Base-by-base conservation (phyloP, 352 stramenopile genomes). In the Globisporangium emineosum region DNA sequence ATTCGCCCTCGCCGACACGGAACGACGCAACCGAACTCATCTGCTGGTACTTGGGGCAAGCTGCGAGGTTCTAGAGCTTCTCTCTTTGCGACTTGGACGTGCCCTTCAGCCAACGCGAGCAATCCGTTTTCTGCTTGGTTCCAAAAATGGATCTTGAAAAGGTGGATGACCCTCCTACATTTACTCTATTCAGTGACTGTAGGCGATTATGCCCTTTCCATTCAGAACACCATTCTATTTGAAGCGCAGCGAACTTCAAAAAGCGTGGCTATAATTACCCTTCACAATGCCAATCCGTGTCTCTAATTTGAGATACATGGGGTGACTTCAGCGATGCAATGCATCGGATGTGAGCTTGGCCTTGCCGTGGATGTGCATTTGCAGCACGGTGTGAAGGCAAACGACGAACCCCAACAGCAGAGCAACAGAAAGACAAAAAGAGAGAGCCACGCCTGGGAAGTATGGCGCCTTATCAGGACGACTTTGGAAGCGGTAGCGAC, bases 21-120 rank as follows among this genome's bases (percentile, higher is more conserved):
- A 74, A 83, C 32, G 77, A 78, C 27, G 67, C 74, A 35, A 75
- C 29, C 33, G 68, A 84, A 63, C 66, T 88, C 79, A 81, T 79
- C 3, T 43, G 23, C 6, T 50, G 33, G 6, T 21, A 10, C 53
- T 19, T 25, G 17, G 40, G 50, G 19, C 12, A 40, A 6, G 7
- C 4, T n/a, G 10, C 4, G 7, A 9, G 50, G n/a, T 30, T 6
- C 17, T 4, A 7, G n/a, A 40, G 17, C 29, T n/a, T 45, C 37
- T 45, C 37, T 45, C 37, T 45, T 21, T 45, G 37, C 15, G 37
- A 8, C 35, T 43, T 43, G 35, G 27, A 56, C 35, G 23, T 56
- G 50, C 27, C 19, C 50, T 29, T 21, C 25, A 30, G n/a, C 49
- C 49, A 35, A 35, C 23, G 25, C 25, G 49, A 23, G 25, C 25